Evolutionary conservation across 140 eudicot species (phyloP), one percentile per base, ranked within the genome.

Genomic region (Anethum foeniculum): DNA sequence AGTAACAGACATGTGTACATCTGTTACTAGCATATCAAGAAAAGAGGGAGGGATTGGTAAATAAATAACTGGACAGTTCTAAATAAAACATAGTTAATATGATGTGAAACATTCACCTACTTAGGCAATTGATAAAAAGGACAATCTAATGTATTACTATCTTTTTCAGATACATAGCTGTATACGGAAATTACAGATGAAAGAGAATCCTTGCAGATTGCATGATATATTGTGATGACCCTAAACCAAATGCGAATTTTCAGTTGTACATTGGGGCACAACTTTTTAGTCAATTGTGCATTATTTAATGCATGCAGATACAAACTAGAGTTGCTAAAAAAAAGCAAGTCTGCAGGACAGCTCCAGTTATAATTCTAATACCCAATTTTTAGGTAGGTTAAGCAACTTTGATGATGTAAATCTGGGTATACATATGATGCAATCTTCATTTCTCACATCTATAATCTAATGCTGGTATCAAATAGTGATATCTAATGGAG

Each of bases 391-490:
- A 28, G 16, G 23, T 44, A 64, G 44, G 28, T 30, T 27, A 38
- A 18, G 21, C 39, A 19, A 30, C 48, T 25, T 41, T 19, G 48
- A 7, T 34, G n/a, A 38, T n/a, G 2, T 7, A 41, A 51, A 72
- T 23, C 47, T 23, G 41, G 77, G 77, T 72, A 9, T 21, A 72
- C 51, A 39, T 7, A 71, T 39, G 12, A 39, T 36, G 51, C n/a
- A 27, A 72, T 38, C 49, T 39, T 13, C 21, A 39, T 18, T 39
- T 9, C 30, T 21, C 77, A 39, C 49, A 39, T 52, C 38, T 19
- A 71, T 71, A 36, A 4, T 28, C 34, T 39, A 69, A 83, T 82
- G 30, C 32, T 7, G 39, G 80, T 51, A 77, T 30, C 36, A 18
- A 77, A 54, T 51, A 34, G 71, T 54, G 60, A 13, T 46, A 34